Evolutionary conservation across 1,284 basidiomycete species (phyloP).

Genomic region (Psilocybe mexicana): DNA sequence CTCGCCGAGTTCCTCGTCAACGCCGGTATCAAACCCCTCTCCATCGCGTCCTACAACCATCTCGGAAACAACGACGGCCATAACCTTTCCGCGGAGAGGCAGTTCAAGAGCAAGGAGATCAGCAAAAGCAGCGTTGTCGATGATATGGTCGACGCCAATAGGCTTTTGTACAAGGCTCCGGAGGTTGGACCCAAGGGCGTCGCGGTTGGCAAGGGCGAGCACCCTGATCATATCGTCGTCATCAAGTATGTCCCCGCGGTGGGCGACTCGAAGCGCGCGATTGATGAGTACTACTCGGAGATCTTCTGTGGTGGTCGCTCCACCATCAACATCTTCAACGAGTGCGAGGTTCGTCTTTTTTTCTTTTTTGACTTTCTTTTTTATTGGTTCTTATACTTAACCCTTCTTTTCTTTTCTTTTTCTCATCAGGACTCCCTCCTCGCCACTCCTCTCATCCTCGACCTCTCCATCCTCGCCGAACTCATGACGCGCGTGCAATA

Average conservation of each 20-base stretch:
- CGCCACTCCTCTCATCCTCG: conserved; percentile 94
- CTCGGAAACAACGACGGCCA: conserved; percentile 98
- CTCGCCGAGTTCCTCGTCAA: conserved; percentile 98
- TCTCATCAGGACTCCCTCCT: conserved; percentile 81
- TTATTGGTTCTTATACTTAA: conserved; percentile 3
- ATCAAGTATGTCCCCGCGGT: conserved; percentile 95
- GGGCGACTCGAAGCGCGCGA: conserved; percentile 95
- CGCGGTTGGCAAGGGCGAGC: conserved; percentile 80
- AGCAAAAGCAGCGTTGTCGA: conserved; percentile 97
- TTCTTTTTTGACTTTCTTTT: not conserved
- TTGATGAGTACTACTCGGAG: conserved; percentile 99
- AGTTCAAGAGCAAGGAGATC: conserved; percentile 99
- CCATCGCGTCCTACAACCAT: conserved; percentile 98
- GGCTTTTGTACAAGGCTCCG: conserved; percentile 85
- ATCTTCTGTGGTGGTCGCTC: conserved; percentile 82
- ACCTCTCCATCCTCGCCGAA: conserved; percentile 93
- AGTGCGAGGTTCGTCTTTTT: conserved; percentile 72
- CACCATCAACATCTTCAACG: conserved; percentile 93
- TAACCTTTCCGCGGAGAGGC: conserved; percentile 89
- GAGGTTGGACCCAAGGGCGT: conserved; percentile 59
- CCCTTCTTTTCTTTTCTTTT: conserved; percentile 27
- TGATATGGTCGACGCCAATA: conserved; percentile 95
- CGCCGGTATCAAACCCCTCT: conserved; percentile 97
- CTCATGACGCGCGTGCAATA: conserved; percentile 93
- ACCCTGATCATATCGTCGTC: conserved; percentile 97